Conservation (phyloP, 2,329 filamentous ascomycete genomes). For the Xylaria sp. region DNA sequence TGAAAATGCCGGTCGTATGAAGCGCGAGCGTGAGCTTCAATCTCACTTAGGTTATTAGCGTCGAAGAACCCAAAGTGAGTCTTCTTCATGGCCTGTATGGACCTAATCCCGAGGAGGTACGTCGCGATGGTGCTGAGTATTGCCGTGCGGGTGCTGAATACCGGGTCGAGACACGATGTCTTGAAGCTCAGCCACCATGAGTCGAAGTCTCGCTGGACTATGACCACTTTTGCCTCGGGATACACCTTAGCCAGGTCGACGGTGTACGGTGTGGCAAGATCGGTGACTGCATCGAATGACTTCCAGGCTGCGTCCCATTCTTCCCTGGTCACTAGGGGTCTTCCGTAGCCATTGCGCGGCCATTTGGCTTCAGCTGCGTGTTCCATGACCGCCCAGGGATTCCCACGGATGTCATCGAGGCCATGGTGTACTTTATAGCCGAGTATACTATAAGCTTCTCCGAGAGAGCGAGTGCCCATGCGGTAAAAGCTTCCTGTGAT, state of each 20-base stretch:
- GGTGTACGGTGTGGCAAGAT: slow-evolving; percentile 24
- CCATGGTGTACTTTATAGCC: background rate
- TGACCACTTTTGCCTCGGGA: slow-evolving; percentile 36
- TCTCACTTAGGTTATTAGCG: slow-evolving; percentile 13
- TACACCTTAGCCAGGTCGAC: slow-evolving; percentile 30
- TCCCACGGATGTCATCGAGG: background rate
- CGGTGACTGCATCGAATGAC: background rate
- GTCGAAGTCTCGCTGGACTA: slow-evolving; percentile 36
- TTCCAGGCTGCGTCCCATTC: background rate
- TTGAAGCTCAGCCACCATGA: slow-evolving; percentile 36
- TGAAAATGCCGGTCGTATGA: slow-evolving; percentile 32
- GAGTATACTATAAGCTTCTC: background rate
- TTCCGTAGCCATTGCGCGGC: background rate
- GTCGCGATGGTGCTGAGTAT: slow-evolving; percentile 6
- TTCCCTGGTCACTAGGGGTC: background rate
- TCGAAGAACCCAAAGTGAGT: slow-evolving; percentile 33
- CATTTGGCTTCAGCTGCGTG: background rate
- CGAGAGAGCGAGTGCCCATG: background rate
- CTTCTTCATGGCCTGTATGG: slow-evolving; percentile 33
- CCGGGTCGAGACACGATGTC: slow-evolving; percentile 18
- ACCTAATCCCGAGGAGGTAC: slow-evolving; percentile 23
- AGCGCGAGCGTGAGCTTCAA: slow-evolving; percentile 25
- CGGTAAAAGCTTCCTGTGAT: background rate
- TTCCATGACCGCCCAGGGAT: background rate
- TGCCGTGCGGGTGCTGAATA: background rate